Evolutionary conservation across 768 basidiomycete species (phyloP).

Genomic region (Suillus alpinus): DNA sequence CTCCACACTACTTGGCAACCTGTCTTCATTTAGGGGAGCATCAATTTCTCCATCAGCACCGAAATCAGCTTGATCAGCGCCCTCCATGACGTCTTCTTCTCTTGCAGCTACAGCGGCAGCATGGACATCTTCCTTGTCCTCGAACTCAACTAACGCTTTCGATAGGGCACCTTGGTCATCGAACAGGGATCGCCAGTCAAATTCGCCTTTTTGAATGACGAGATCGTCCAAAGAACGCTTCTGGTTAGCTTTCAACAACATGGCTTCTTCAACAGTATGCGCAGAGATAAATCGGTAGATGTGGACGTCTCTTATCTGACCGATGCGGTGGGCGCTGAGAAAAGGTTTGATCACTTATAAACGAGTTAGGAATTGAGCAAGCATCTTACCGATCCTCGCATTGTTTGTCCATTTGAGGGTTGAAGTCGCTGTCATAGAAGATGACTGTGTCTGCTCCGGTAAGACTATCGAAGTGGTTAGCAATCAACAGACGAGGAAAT

Average conservation of each 20-base stretch:
- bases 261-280: conserved; percentile 92
- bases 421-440: conserved; percentile 97
- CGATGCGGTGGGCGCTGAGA: conserved; percentile 91
- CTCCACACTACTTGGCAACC: conserved; percentile 4
- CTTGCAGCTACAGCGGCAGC: conserved; percentile 76
- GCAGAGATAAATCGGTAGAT: conserved; percentile 92
- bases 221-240: conserved; percentile 88
- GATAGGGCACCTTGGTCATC: conserved; percentile 61
- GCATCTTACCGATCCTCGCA: conserved; percentile 82
- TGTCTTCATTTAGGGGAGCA: conserved; percentile 8
- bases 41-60: conserved; percentile 41
- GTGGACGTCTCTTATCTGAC: conserved; percentile 93
- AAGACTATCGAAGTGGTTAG: conserved; percentile 41
- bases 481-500: conserved; percentile 17
- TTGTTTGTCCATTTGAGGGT: conserved; percentile 96
- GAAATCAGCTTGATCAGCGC: conserved; percentile 81
- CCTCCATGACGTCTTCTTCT: conserved; percentile 70
- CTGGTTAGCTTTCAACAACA: conserved; percentile 97
- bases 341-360: neutral
- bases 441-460: conserved; percentile 94
- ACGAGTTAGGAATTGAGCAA: neutral
- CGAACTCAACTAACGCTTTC: conserved; percentile 77
- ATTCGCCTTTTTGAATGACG: conserved; percentile 92
- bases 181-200: conserved; percentile 89
- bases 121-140: conserved; percentile 83